Evolutionary conservation across 805 yeast genomes (phyloP).

Genomic region (Brettanomyces anomalus): DNA sequence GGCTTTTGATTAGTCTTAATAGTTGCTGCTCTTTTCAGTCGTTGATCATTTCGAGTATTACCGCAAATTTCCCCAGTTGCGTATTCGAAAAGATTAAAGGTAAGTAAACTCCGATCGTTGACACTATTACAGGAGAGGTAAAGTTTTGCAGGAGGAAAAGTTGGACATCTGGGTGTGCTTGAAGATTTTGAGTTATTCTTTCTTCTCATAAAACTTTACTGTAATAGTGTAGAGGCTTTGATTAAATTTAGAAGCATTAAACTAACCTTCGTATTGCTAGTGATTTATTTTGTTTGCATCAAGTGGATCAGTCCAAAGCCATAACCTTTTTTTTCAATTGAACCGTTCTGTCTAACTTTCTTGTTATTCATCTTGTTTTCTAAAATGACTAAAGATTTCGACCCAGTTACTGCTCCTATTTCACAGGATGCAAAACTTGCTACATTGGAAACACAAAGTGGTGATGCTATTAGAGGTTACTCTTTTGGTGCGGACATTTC

Average conservation of each 20-base stretch:
- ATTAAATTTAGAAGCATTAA: neutral
- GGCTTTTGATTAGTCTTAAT: constrained; percentile 2
- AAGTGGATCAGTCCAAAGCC: neutral
- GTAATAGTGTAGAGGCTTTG: neutral
- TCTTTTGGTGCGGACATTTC: constrained; percentile 91
- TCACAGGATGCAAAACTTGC: constrained; percentile 76
- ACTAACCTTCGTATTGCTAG: neutral
- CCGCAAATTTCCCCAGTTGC: neutral
- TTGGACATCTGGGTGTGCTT: neutral
- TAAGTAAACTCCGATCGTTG: neutral
- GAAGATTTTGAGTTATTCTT: neutral
- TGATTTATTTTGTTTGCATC: neutral
- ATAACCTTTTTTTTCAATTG: neutral
- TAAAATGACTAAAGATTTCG: constrained; percentile 28
- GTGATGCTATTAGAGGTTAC: constrained; percentile 82
- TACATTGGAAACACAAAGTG: constrained; percentile 85
- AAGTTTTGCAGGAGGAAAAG: neutral
- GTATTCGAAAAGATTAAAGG: neutral
- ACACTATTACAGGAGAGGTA: constrained; percentile 5
- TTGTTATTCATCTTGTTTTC: constrained; percentile 22
- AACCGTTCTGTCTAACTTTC: neutral
- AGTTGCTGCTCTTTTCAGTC: neutral
- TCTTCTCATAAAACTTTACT: neutral
- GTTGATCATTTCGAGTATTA: neutral
- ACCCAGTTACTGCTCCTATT: constrained; percentile 79